These are phyloP conservation scores for Gyromitra esculenta DNA, from an alignment of 2,329 filamentous ascomycete genomes.

Conservation along the genomic window DNA sequence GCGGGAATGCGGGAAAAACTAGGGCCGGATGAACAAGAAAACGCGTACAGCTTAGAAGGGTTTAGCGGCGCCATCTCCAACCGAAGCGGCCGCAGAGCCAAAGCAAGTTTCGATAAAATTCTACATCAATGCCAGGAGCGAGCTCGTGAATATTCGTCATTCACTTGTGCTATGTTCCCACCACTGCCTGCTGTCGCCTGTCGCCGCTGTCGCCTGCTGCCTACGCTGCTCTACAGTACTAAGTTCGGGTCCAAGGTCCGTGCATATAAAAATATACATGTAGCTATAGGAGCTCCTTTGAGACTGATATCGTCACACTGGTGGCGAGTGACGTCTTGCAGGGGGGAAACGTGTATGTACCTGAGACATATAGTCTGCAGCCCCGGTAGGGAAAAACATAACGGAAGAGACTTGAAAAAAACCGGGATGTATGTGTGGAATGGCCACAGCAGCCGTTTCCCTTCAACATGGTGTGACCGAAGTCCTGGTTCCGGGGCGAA, in stretches of 20 bases:
- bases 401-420: background rate
- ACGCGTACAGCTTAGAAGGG: constrained; percentile 20
- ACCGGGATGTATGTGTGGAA: background rate
- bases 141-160: constrained; percentile 16
- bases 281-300: constrained; percentile 29
- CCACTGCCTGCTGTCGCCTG: background rate
- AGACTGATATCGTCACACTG: background rate
- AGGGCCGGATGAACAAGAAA: constrained; percentile 16
- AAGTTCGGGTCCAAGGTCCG: background rate
- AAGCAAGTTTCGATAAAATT: constrained; percentile 3
- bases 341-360: constrained; percentile 31
- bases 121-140: background rate
- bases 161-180: background rate
- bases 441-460: constrained; percentile 37
- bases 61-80: constrained; percentile 11
- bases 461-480: constrained; percentile 17
- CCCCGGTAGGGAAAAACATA: background rate
- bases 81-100: constrained; percentile 8
- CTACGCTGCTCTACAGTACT: no score
- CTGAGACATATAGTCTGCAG: constrained; percentile 23
- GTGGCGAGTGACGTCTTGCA: constrained; percentile 27
- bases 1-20: constrained; percentile 21
- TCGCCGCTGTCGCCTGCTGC: no score
- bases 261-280: background rate
- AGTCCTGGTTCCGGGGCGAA: constrained; percentile 20